Evolutionary conservation across 345 rosid genomes (phyloP).

Genomic region (Eucalyptus lansdowneana): DNA sequence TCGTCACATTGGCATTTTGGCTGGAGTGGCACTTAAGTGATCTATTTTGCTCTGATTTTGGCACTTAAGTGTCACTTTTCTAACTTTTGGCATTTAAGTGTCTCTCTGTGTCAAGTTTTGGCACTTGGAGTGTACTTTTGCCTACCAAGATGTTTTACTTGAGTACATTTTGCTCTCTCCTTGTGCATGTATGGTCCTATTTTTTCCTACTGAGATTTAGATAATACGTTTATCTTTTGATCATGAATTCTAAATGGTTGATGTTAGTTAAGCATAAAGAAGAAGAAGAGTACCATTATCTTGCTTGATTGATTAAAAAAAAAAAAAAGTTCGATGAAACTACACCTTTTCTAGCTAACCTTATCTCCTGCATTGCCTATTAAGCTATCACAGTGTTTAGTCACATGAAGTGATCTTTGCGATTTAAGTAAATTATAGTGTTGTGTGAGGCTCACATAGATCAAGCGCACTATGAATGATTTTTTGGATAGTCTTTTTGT

Average conservation of each 20-base stretch:
- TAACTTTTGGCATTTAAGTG: too few species aligned
- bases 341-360: not conserved
- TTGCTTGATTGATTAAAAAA: not conserved
- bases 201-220: not conserved
- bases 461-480: not conserved
- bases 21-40: too few species aligned
- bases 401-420: not conserved
- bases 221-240: not conserved
- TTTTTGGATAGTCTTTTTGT: not conserved
- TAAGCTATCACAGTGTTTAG: not conserved
- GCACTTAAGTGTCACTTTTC: too few species aligned
- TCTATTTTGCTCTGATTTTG: too few species aligned
- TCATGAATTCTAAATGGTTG: not conserved
- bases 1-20: too few species aligned
- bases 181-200: not conserved
- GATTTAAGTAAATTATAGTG: not conserved
- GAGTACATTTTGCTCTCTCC: slow-evolving; percentile 8
- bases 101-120: too few species aligned
- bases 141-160: slow-evolving; percentile 48
- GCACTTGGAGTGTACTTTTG: too few species aligned
- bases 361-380: not conserved
- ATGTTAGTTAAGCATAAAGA: not conserved
- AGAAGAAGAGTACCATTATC: not conserved
- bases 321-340: not conserved
- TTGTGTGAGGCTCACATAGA: not conserved